Base-by-base conservation (phyloP, 2,329 filamentous ascomycete genomes). In the Stemphylium lycopersici region DNA sequence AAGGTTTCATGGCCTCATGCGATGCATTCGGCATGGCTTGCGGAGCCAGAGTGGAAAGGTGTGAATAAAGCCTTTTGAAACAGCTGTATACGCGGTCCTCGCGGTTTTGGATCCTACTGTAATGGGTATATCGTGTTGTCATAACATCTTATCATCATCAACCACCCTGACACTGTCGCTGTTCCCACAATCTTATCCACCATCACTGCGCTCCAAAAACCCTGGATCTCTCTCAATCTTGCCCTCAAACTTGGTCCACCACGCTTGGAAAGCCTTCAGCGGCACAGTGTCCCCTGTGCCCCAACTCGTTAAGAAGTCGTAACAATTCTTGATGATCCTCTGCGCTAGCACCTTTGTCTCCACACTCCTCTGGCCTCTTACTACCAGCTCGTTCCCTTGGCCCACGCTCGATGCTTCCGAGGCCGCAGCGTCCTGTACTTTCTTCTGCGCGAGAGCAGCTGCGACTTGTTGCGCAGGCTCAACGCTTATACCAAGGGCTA, bases 161-260 rank as follows among this genome's bases (percentile, higher is more conserved):
- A 8, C 20, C 31, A 36, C 16, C 11, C 13, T 34, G 8, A 18
- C 12, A 36, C 33, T 16, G 6, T 31, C 31, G 31, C 20, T 48
- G 36, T 39, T 8, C 31, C 38, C 16, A 26, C 15, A n/a, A 20
- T 7, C 48, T 71, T 63, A 76, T 24, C 66, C 70, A 13, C 81
- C 80, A 61, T 85, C 84, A 51, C 82, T 85, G 67, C 88, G 85
- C 77, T 98, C 93, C 63, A 99, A 79, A 73, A 99, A 99, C 6
- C 86, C 85, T 0, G 95, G 93, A 78, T 99, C 95, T 61, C 85
- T 83, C 66, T 93, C 88, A 34, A 99, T 84, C 70, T 87, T 88
- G 57, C 86, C 85, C 79, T 99, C 93, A 78, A 99, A 99, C 77
- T 97, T 98, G 56, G 82, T 84, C 95, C 96, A 99, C 95, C 96